Conservation (phyloP, 2,329 filamentous ascomycete species). For the Metarhizium album region DNA sequence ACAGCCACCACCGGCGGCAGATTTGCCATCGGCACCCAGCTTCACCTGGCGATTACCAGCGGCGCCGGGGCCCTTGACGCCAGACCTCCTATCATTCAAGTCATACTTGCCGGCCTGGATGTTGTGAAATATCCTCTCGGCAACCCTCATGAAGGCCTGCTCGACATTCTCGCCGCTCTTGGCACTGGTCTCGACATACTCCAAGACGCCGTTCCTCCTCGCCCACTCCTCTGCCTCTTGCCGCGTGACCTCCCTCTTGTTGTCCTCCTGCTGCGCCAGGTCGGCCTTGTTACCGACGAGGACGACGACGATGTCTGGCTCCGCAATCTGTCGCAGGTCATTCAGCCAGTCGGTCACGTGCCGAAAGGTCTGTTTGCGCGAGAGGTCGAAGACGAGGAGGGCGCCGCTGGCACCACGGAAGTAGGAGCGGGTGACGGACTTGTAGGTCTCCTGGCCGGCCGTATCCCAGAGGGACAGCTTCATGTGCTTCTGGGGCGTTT, state of each 20-base stretch:
- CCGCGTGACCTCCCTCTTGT: conserved; percentile 67
- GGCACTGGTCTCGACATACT: conserved; percentile 92
- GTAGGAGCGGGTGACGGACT: conserved; percentile 88
- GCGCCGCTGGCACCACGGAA: conserved; percentile 66
- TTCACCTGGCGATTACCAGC: conserved; percentile 36
- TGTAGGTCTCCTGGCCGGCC: conserved; percentile 94
- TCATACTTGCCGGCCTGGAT: conserved; percentile 94
- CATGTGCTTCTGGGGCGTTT: conserved; percentile 61
- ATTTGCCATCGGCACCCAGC: conserved; percentile 29
- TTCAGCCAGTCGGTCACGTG: conserved; percentile 90
- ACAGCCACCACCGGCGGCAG: conserved; percentile 31
- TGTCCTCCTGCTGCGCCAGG: conserved; percentile 47
- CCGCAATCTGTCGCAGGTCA: conserved; percentile 87
- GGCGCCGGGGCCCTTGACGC: conserved; percentile 66
- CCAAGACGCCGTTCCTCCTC: conserved; percentile 68
- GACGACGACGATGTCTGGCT: conserved; percentile 89
- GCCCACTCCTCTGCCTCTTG: conserved; percentile 90
- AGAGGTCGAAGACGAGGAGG: conserved; percentile 91
- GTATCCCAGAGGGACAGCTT: conserved; percentile 94
- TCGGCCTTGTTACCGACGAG: conserved; percentile 94
- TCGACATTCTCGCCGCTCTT: conserved; percentile 95
- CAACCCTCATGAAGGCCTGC: conserved; percentile 82
- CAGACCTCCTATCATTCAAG: conserved; percentile 81
- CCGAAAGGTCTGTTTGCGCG: conserved; percentile 70
- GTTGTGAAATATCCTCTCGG: conserved; percentile 91